These are phyloP conservation scores for Phylloporus sp. DNA, from an alignment of 768 basidiomycete species.

Conservation along the genomic window DNA sequence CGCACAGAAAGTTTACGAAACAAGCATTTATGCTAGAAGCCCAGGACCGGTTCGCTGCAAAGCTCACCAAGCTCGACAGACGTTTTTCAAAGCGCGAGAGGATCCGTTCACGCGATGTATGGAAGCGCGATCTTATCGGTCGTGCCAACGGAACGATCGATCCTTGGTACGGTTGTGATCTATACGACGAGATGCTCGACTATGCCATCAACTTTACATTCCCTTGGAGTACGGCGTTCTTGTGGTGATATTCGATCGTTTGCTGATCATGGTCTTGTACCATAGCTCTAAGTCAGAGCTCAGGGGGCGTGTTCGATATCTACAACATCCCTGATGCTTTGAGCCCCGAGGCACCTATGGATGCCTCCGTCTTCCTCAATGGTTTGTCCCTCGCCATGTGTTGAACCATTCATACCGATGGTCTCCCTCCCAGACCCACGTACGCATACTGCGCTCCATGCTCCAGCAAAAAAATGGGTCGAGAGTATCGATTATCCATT, in stretches of 20 bases:
- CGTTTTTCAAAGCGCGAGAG: slow-evolving; percentile 24
- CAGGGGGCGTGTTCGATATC: slow-evolving; percentile 37
- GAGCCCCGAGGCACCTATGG: slow-evolving; percentile 44
- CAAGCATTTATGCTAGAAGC: slow-evolving; percentile 20
- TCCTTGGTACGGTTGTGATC: slow-evolving; percentile 61
- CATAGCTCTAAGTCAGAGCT: slow-evolving; percentile 18
- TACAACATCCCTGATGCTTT: slow-evolving; percentile 57
- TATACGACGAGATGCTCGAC: slow-evolving; percentile 62
- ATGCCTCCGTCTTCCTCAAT: slow-evolving; percentile 58
- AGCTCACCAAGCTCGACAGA: slow-evolving; percentile 22
- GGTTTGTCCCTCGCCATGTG: slow-evolving; percentile 33
- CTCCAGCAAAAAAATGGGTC: slow-evolving; percentile 52
- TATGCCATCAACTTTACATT: slow-evolving; percentile 69
- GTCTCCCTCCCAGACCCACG: slow-evolving; percentile 38
- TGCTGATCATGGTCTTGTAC: background rate
- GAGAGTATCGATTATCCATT: slow-evolving; percentile 33
- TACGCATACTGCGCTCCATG: slow-evolving; percentile 60
- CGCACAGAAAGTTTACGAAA: slow-evolving; percentile 20
- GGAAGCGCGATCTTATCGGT: slow-evolving; percentile 45
- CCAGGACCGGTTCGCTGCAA: slow-evolving; percentile 17
- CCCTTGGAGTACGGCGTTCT: slow-evolving; percentile 46
- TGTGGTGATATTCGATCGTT: background rate
- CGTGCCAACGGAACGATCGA: slow-evolving; percentile 54
- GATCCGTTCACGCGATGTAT: slow-evolving; percentile 20
- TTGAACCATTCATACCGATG: background rate